These are phyloP conservation scores for Lactuca sativa DNA, from an alignment of 129 eudicot species.

Conservation along the genomic window DNA sequence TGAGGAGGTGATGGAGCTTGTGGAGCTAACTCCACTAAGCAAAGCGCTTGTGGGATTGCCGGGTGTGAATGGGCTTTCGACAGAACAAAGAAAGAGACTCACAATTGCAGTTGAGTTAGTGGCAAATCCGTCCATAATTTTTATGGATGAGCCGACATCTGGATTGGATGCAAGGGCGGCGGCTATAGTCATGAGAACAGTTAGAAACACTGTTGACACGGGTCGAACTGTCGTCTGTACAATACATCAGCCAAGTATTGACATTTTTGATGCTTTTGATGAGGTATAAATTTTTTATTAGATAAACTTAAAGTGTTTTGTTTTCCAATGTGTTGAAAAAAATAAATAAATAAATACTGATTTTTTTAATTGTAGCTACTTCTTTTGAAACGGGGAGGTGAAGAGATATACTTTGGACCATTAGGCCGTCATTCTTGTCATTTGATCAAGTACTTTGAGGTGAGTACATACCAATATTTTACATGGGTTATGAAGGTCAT, in stretches of 20 bases:
- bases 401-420: constrained; percentile 76
- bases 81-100: constrained; percentile 52
- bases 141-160: constrained; percentile 65
- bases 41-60: constrained; percentile 53
- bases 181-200: constrained; percentile 60
- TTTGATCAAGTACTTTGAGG: constrained; percentile 80
- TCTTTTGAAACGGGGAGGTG: constrained; percentile 74
- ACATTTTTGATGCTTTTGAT: constrained; percentile 54
- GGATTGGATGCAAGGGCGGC: constrained; percentile 67
- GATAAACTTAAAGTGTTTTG: constrained; percentile 1
- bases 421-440: constrained; percentile 61
- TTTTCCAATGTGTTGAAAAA: neutral
- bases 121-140: constrained; percentile 57
- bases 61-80: constrained; percentile 49
- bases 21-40: constrained; percentile 44
- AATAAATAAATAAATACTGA: neutral
- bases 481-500: too few species aligned
- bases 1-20: constrained; percentile 50
- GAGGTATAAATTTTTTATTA: constrained; percentile 32
- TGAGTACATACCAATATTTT: constrained; percentile 27
- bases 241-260: constrained; percentile 51
- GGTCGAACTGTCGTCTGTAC: constrained; percentile 59
- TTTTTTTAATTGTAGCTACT: constrained; percentile 44
- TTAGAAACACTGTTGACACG: constrained; percentile 46
- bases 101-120: constrained; percentile 63